phyloP scores from a whole-genome alignment of 768 basidiomycete genomes.

The Sistotremastrum suecicum region DNA sequence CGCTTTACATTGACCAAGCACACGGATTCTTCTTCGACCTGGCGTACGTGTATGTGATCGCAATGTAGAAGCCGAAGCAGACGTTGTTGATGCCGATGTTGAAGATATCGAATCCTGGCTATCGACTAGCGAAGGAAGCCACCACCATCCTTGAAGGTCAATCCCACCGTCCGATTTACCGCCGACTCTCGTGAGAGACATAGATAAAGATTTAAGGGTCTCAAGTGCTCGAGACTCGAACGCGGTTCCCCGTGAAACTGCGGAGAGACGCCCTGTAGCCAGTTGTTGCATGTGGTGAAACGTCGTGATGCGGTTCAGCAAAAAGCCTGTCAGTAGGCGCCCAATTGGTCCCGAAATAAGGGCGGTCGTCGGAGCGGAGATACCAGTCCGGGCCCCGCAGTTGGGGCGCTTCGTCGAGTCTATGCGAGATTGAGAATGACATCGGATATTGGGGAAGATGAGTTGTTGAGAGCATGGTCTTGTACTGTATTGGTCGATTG shows the following conservation, averaged over 20 bases:
- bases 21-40: constrained; percentile 43
- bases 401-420: no score
- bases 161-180: constrained; percentile 85
- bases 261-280: constrained; percentile 18
- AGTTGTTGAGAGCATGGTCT: no score
- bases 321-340: no score
- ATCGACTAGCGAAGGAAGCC: constrained; percentile 35
- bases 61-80: not conserved
- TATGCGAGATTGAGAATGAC: no score
- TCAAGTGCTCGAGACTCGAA: constrained; percentile 61
- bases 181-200: constrained; percentile 68
- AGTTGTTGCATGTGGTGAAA: no score
- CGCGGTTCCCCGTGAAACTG: constrained; percentile 51
- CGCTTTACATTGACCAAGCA: constrained; percentile 86
- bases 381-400: no score
- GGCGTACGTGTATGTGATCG: not conserved
- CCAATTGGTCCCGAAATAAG: no score
- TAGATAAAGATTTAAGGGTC: constrained; percentile 55
- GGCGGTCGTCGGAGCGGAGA: no score
- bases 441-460: no score
- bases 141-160: constrained; percentile 90
- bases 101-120: not conserved
- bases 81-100: not conserved
- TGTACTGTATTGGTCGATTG: no score
- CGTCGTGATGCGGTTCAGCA: no score